Evolutionary conservation across 2,329 filamentous ascomycete genomes (phyloP).

Genomic region (Cordyceps fumosorosea): DNA sequence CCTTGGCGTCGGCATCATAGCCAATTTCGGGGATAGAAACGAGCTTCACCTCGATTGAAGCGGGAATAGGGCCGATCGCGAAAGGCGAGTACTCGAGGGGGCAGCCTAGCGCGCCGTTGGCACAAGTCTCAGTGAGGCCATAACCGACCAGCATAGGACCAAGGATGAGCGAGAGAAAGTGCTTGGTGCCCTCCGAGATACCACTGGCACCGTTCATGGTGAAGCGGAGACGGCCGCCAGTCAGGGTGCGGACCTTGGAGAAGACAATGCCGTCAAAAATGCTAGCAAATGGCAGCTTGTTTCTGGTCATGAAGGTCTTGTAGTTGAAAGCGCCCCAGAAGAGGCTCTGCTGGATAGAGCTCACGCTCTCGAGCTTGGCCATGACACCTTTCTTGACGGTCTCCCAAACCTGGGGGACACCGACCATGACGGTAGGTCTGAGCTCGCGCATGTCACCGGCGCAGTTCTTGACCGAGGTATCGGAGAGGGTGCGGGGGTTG

Average conservation of each 20-base stretch:
- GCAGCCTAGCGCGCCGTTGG: slow-evolving; percentile 74
- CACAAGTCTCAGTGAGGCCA: slow-evolving; percentile 87
- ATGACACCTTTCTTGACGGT: slow-evolving; percentile 93
- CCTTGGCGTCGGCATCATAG: slow-evolving; percentile 66
- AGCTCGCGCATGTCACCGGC: slow-evolving; percentile 91
- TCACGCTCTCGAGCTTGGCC: slow-evolving; percentile 65
- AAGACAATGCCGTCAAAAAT: slow-evolving; percentile 81
- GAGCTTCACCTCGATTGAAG: slow-evolving; percentile 79
- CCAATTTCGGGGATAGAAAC: slow-evolving; percentile 86
- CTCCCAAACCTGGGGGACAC: slow-evolving; percentile 96
- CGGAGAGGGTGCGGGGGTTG: slow-evolving; percentile 80
- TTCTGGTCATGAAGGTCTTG: slow-evolving; percentile 52
- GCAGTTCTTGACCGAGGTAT: slow-evolving; percentile 80
- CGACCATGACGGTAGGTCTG: slow-evolving; percentile 80
- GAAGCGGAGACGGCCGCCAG: slow-evolving; percentile 80
- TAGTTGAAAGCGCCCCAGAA: slow-evolving; percentile 64
- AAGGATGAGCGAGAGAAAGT: slow-evolving; percentile 86
- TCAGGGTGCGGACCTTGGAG: slow-evolving; percentile 83
- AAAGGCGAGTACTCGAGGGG: slow-evolving; percentile 76
- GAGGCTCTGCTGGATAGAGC: slow-evolving; percentile 63
- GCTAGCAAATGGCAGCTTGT: slow-evolving; percentile 57
- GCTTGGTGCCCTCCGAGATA: slow-evolving; percentile 78
- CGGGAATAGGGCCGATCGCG: slow-evolving; percentile 71
- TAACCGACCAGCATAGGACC: slow-evolving; percentile 94
- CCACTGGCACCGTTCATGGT: slow-evolving; percentile 93